Conservation (phyloP, 2,329 filamentous ascomycete genomes). For the Microsporum audouinii region DNA sequence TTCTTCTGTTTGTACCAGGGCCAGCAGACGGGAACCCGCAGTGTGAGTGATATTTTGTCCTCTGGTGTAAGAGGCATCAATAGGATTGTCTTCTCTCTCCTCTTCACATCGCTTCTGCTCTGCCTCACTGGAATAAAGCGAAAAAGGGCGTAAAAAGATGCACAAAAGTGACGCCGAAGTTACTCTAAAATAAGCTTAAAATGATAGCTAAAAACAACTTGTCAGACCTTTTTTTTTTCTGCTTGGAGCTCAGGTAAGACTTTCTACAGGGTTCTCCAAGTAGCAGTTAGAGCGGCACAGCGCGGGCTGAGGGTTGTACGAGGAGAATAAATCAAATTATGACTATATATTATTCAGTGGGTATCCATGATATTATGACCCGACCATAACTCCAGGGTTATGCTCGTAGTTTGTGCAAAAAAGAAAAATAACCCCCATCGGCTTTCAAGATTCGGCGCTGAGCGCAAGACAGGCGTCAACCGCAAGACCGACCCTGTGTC, state of each 20-base stretch:
- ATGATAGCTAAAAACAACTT: not conserved
- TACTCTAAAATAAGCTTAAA: not conserved
- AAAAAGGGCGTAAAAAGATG: not conserved
- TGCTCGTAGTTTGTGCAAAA: not conserved
- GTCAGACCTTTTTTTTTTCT: not conserved
- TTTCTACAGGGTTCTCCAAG: not conserved
- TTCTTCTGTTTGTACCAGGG: not conserved
- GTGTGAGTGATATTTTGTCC: not conserved
- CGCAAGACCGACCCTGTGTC: constrained; percentile 61
- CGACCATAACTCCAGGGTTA: constrained; percentile 3
- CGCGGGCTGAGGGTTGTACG: not conserved
- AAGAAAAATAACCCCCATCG: not conserved
- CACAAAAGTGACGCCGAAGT: not conserved
- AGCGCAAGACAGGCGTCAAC: constrained; percentile 75
- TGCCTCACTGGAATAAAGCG: not conserved
- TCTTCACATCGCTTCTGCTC: not conserved
- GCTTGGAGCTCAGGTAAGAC: not conserved
- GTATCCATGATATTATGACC: constrained; percentile 4
- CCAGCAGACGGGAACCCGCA: not conserved
- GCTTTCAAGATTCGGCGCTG: constrained; percentile 31
- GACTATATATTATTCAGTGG: not conserved
- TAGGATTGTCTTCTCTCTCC: no score
- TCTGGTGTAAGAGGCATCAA: no score
- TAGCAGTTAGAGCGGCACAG: not conserved
- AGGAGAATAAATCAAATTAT: not conserved